phyloP scores from a whole-genome alignment of 225 moss, liverwort and hornwort species.

The Marchantia paleacea region DNA sequence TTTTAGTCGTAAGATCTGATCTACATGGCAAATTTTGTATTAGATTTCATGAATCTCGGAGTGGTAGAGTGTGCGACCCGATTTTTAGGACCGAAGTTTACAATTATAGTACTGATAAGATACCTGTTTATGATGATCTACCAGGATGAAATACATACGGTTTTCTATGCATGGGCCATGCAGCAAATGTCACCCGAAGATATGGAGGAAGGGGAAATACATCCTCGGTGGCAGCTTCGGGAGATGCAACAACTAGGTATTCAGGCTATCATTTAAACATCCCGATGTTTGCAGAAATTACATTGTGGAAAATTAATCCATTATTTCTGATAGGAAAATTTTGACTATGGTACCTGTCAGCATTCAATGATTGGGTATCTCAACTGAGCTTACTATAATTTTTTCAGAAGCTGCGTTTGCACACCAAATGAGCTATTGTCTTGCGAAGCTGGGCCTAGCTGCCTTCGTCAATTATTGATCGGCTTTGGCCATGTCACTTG shows the following conservation, averaged over 20 bases:
- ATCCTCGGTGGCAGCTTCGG: slow-evolving; percentile 81
- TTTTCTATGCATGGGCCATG: slow-evolving; percentile 98
- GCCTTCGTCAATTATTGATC: neutral
- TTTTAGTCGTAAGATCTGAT: neutral
- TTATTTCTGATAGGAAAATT: slow-evolving; percentile 13
- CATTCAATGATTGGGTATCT: neutral
- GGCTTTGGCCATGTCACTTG: neutral
- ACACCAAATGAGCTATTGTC: neutral
- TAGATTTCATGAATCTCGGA: neutral
- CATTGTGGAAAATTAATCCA: neutral
- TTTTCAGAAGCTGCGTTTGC: slow-evolving; percentile 7
- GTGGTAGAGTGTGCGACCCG: neutral
- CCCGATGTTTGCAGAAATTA: neutral
- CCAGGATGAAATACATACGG: slow-evolving; percentile 94
- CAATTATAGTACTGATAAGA: neutral
- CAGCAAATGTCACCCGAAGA: slow-evolving; percentile 78
- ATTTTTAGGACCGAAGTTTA: neutral
- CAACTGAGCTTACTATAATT: neutral
- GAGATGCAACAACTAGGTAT: slow-evolving; percentile 98
- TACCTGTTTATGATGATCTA: too few relatives aligned
- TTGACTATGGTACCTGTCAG: slow-evolving; percentile 12
- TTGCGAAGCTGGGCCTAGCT: neutral
- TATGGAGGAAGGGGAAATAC: slow-evolving; percentile 58
- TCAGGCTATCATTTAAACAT: slow-evolving; percentile 77
- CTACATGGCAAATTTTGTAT: neutral